Percentiles rank a stretch among this genome's conserved stretches.
Conservation (phyloP, 2,329 filamentous ascomycete species). For the Aureobasidium melanogenum region DNA sequence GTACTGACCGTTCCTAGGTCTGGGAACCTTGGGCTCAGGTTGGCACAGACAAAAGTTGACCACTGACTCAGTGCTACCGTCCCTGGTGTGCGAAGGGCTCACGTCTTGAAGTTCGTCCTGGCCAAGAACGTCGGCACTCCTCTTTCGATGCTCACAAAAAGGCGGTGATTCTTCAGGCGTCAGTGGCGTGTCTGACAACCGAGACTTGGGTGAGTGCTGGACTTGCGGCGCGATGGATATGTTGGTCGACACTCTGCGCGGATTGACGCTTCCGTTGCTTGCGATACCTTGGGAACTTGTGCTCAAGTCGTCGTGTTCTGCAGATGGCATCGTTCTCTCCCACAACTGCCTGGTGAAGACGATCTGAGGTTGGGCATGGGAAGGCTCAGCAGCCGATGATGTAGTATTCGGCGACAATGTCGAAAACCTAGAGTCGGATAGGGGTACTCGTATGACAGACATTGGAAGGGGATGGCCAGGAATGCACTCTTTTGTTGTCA, state of each 20-base stretch:
- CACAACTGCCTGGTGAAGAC: slow-evolving; percentile 30
- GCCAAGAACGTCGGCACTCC: slow-evolving; percentile 23
- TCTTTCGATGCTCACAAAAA: slow-evolving; percentile 25
- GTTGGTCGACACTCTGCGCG: slow-evolving; percentile 22
- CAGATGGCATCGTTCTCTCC: slow-evolving; percentile 28
- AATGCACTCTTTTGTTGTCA: slow-evolving; percentile 13
- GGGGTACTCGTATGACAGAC: slow-evolving; percentile 14
- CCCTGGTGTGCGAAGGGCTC: slow-evolving; percentile 22
- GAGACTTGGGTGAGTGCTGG: slow-evolving; percentile 21
- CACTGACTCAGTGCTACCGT: slow-evolving; percentile 32
- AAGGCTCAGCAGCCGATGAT: not conserved
- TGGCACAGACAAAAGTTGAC: slow-evolving; percentile 59
- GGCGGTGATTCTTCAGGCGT: slow-evolving; percentile 29
- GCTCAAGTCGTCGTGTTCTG: slow-evolving; percentile 16
- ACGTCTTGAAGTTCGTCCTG: slow-evolving; percentile 23
- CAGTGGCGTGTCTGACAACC: slow-evolving; percentile 25
- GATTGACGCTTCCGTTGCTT: slow-evolving; percentile 3
- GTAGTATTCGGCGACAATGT: slow-evolving; percentile 2
- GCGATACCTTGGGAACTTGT: slow-evolving; percentile 9
- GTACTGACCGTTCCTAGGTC: slow-evolving; percentile 60
- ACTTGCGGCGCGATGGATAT: slow-evolving; percentile 20
- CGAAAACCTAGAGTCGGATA: slow-evolving; percentile 11
- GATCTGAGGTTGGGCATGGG: slow-evolving; percentile 18
- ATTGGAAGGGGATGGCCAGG: slow-evolving; percentile 13
- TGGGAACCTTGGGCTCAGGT: slow-evolving; percentile 61